Percentiles rank a stretch among this genome's conserved stretches.
These are phyloP conservation scores for Rosa lucieae DNA, from an alignment of 306 rosid species.

Conservation along the genomic window DNA sequence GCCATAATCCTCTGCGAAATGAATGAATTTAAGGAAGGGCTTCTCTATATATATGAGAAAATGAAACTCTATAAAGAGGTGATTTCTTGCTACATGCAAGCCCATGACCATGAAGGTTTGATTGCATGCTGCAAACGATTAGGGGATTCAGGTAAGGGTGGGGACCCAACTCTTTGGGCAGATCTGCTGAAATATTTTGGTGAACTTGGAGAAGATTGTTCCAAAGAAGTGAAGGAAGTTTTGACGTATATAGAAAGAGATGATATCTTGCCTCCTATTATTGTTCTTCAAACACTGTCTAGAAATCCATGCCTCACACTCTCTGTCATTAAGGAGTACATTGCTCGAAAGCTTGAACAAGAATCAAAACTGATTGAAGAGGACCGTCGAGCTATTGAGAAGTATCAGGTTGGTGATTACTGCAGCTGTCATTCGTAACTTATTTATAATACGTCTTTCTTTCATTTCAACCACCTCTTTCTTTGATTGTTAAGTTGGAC, in stretches of 20 bases:
- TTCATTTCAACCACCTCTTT: conserved; percentile 1
- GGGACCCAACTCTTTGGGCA: conserved; percentile 97
- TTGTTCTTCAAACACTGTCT: conserved; percentile 90
- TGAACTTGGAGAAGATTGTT: conserved; percentile 99
- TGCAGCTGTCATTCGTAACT: conserved; percentile 15
- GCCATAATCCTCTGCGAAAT: conserved; percentile 91
- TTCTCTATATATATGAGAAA: conserved; percentile 88
- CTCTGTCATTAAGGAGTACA: conserved; percentile 90
- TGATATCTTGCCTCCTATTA: conserved; percentile 92
- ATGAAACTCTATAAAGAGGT: conserved; percentile 96
- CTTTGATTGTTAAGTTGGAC: conserved; percentile 4
- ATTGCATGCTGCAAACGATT: conserved; percentile 92
- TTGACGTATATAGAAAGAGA: conserved; percentile 86
- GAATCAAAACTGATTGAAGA: conserved; percentile 93
- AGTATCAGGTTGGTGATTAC: conserved; percentile 73
- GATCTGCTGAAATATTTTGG: conserved; percentile 93
- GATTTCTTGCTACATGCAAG: conserved; percentile 94
- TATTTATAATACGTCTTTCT: conserved; percentile 10
- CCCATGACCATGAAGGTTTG: conserved; percentile 89
- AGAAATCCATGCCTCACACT: conserved; percentile 89
- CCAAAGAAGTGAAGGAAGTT: conserved; percentile 96
- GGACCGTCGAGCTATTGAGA: conserved; percentile 84
- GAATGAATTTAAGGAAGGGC: conserved; percentile 85
- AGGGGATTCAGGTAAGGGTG: conserved; percentile 91
- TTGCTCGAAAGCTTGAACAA: conserved; percentile 93